Evolutionary conservation across 2,329 filamentous ascomycete species (phyloP).

Genomic region (Alternaria incomplexa): DNA sequence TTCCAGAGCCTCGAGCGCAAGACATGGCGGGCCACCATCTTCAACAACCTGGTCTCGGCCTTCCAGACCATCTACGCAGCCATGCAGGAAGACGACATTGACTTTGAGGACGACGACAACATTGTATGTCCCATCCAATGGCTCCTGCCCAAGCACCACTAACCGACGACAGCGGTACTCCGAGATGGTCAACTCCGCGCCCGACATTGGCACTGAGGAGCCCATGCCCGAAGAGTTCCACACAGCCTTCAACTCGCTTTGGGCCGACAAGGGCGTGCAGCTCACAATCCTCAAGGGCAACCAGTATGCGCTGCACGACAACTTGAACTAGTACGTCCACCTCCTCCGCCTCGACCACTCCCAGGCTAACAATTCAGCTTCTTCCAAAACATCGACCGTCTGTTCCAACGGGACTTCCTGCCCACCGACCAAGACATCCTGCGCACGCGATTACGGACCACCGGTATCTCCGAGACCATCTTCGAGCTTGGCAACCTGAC

Average conservation of each 20-base stretch:
- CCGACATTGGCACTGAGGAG: slow-evolving; percentile 83
- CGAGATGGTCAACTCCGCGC: slow-evolving; percentile 76
- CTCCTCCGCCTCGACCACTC: neutral
- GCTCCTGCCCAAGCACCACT: neutral
- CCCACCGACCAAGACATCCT: slow-evolving; percentile 95
- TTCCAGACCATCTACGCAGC: slow-evolving; percentile 90
- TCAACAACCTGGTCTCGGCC: slow-evolving; percentile 91
- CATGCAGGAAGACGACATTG: slow-evolving; percentile 83
- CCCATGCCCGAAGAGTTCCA: slow-evolving; percentile 79
- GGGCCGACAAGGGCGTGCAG: slow-evolving; percentile 83
- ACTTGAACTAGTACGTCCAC: slow-evolving; percentile 80
- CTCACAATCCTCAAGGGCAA: slow-evolving; percentile 91
- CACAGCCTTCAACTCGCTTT: slow-evolving; percentile 81
- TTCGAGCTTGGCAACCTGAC: slow-evolving; percentile 92
- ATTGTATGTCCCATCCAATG: slow-evolving; percentile 63
- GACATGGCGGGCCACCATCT: slow-evolving; percentile 94
- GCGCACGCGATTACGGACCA: slow-evolving; percentile 86
- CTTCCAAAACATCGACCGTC: slow-evolving; percentile 70
- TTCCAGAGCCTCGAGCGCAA: slow-evolving; percentile 89
- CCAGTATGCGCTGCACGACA: slow-evolving; percentile 95
- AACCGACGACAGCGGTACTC: slow-evolving; percentile 69
- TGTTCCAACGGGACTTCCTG: slow-evolving; percentile 74
- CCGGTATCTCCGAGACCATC: slow-evolving; percentile 92
- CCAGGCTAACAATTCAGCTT: slow-evolving; percentile 65
- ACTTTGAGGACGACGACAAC: slow-evolving; percentile 79